Evolutionary conservation across 192 early-diverging fungal genomes (phyloP).

Genomic region (Podila minutissima): DNA sequence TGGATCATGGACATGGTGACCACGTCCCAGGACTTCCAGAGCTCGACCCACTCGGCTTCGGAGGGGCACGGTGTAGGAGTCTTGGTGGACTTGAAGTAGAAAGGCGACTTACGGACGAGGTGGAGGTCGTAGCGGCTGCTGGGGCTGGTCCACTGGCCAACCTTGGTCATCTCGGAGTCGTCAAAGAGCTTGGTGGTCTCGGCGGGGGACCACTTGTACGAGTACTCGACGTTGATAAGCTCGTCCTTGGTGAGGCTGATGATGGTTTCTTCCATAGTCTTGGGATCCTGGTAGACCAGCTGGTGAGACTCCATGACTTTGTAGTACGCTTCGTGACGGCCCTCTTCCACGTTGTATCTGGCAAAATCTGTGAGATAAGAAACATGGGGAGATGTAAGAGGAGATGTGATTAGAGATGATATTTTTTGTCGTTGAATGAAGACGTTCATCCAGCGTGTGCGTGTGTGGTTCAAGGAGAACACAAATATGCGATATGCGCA

Average conservation of each 20-base stretch:
- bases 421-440: too few relatives aligned
- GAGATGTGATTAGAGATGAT: not conserved
- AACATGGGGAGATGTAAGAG: not conserved
- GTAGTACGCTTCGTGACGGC: conserved; percentile 87
- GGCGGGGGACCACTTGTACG: conserved; percentile 79
- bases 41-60: conserved; percentile 74
- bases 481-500: too few relatives aligned
- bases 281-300: conserved; percentile 53
- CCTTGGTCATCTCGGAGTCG: conserved; percentile 53
- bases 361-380: conserved; percentile 55
- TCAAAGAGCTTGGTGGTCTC: conserved; percentile 67
- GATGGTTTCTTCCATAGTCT: not conserved
- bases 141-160: conserved; percentile 63
- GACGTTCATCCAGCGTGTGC: too few relatives aligned
- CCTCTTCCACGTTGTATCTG: conserved; percentile 74
- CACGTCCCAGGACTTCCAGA: conserved; percentile 88
- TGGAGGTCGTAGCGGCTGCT: conserved; percentile 66
- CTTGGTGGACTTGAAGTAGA: conserved; percentile 45
- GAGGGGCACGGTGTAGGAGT: conserved; percentile 58
- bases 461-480: too few relatives aligned
- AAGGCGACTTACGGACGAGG: conserved; percentile 64
- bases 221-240: conserved; percentile 89
- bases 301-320: conserved; percentile 61
- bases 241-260: conserved; percentile 72
- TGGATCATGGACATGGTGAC: conserved; percentile 73